These are phyloP conservation scores for Phytophthora hibernalis DNA, from an alignment of 352 stramenopile species.

Conservation along the genomic window DNA sequence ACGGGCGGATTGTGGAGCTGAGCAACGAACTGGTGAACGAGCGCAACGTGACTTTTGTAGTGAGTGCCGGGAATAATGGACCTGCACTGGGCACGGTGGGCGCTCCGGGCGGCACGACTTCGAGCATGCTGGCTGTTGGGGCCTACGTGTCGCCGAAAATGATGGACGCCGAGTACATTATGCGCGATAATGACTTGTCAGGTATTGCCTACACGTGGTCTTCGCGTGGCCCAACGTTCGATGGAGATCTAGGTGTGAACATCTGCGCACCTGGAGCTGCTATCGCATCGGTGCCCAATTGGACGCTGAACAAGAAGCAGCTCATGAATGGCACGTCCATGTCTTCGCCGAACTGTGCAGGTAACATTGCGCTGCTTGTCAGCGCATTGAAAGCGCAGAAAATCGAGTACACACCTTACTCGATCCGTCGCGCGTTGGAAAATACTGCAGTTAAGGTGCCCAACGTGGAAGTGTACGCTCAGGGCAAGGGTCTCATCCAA, in stretches of 20 bases:
- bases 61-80: conserved; percentile 95
- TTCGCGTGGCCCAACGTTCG: conserved; percentile 91
- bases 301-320: conserved; percentile 95
- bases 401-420: conserved; percentile 88
- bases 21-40: conserved; percentile 92
- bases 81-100: conserved; percentile 95
- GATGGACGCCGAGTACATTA: conserved; percentile 94
- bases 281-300: conserved; percentile 95
- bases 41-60: conserved; percentile 94
- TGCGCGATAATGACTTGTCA: conserved; percentile 71
- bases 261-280: conserved; percentile 95
- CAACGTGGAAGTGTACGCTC: conserved; percentile 75
- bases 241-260: conserved; percentile 92
- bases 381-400: conserved; percentile 87
- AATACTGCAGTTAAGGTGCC: conserved; percentile 77
- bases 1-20: conserved; percentile 90
- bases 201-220: conserved; percentile 93
- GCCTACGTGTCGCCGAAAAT: conserved; percentile 96
- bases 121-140: conserved; percentile 91
- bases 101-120: conserved; percentile 91
- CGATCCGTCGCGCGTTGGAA: conserved; percentile 89
- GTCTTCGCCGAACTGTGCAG: conserved; percentile 94
- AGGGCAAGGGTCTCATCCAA: conserved; percentile 86
- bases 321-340: conserved; percentile 99
- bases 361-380: conserved; percentile 94